Conservation (phyloP, 352 stramenopile species). For the Phytophthora aleatoria region DNA sequence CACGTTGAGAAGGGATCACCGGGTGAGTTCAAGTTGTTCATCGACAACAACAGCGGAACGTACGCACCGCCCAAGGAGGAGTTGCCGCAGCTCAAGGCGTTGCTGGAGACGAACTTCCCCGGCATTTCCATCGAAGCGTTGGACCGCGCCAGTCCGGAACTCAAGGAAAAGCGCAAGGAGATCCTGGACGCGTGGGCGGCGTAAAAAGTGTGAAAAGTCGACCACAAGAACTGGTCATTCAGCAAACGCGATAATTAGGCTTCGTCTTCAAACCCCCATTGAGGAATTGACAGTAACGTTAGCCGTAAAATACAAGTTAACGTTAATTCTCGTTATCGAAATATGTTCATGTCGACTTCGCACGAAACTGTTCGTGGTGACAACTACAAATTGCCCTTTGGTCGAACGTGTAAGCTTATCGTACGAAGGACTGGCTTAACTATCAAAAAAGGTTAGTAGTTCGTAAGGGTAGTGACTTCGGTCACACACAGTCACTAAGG, state of each 20-base stretch:
- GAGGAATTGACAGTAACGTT: too few species aligned
- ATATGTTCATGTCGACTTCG: too few species aligned
- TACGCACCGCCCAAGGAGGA: slow-evolving; percentile 36
- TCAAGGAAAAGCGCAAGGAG: slow-evolving; percentile 30
- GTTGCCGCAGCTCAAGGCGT: slow-evolving; percentile 30
- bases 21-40: slow-evolving; percentile 30
- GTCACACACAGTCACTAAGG: neutral
- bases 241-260: too few species aligned
- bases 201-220: neutral
- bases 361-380: too few species aligned
- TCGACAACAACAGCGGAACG: slow-evolving; percentile 48
- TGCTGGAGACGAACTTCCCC: slow-evolving; percentile 39
- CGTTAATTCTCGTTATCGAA: too few species aligned
- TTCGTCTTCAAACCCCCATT: neutral
- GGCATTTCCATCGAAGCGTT: slow-evolving; percentile 30
- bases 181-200: slow-evolving; percentile 35
- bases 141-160: slow-evolving; percentile 26
- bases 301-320: neutral
- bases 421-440: neutral
- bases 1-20: slow-evolving; percentile 27
- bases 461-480: too few species aligned
- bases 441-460: neutral
- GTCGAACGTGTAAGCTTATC: too few species aligned
- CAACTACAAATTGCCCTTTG: too few species aligned
- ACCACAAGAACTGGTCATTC: too few species aligned